These are phyloP conservation scores for Haplographium delicatum DNA, from an alignment of 495 filamentous ascomycete species.

Conservation along the genomic window DNA sequence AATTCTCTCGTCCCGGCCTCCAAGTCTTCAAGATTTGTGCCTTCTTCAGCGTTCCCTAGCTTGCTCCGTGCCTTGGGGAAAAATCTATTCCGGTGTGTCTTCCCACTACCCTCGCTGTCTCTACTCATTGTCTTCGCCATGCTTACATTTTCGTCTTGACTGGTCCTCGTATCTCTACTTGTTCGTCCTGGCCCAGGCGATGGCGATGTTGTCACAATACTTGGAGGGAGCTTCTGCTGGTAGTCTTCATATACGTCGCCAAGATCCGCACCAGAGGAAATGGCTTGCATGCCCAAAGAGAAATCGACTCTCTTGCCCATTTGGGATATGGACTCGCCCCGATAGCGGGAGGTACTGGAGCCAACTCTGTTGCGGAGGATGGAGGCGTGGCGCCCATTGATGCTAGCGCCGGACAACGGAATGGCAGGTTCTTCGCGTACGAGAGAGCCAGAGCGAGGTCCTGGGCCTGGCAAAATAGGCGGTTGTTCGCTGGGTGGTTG, in stretches of 20 bases:
- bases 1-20: slow-evolving; percentile 28
- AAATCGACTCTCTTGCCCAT: slow-evolving; percentile 69
- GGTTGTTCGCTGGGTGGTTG: not conserved
- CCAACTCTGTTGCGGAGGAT: slow-evolving; percentile 52
- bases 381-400: slow-evolving; percentile 35
- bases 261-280: slow-evolving; percentile 54
- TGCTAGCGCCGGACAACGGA: slow-evolving; percentile 33
- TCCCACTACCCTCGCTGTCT: slow-evolving; percentile 8
- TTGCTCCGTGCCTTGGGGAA: slow-evolving; percentile 23
- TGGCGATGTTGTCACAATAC: slow-evolving; percentile 6
- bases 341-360: slow-evolving; percentile 34
- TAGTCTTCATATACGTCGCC: slow-evolving; percentile 64
- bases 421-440: slow-evolving; percentile 35
- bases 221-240: slow-evolving; percentile 14
- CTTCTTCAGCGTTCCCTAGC: slow-evolving; percentile 21
- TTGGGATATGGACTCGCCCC: slow-evolving; percentile 55
- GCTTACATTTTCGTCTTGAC: slow-evolving; percentile 3
- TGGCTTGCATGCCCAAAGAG: slow-evolving; percentile 61
- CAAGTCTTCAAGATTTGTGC: slow-evolving; percentile 29
- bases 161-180: not conserved
- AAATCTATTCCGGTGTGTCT: slow-evolving; percentile 34
- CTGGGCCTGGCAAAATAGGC: slow-evolving; percentile 9
- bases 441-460: slow-evolving; percentile 14
- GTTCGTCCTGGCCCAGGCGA: slow-evolving; percentile 3
- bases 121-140: slow-evolving; percentile 3